Conservation (phyloP, 768 basidiomycete species). For the Pholiota molesta region DNA sequence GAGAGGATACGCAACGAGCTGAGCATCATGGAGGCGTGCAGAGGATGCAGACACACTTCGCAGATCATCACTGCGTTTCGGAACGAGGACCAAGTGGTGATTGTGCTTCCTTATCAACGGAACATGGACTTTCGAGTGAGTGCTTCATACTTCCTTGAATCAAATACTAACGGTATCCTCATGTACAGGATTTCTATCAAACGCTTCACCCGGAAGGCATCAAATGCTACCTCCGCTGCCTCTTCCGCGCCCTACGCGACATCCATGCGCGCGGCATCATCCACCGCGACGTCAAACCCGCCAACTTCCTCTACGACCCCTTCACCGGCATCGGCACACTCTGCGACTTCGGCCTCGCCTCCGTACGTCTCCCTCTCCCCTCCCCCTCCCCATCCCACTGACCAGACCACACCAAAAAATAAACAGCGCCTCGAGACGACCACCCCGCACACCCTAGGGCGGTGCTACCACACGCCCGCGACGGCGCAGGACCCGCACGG, state of each 20-base stretch:
- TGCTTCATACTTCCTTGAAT: conserved; percentile 12
- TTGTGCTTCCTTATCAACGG: conserved; percentile 90
- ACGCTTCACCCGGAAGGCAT: conserved; percentile 74
- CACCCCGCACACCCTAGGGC: conserved; percentile 39
- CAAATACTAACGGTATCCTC: too few relatives aligned
- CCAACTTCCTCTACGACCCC: conserved; percentile 95
- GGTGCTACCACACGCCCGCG: conserved; percentile 81
- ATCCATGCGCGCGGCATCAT: conserved; percentile 87
- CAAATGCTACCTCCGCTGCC: conserved; percentile 85
- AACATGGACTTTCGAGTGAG: conserved; percentile 93
- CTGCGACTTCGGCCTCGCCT: conserved; percentile 95
- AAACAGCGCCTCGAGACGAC: conserved; percentile 58
- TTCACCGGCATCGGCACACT: conserved; percentile 81
- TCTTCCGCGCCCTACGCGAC: conserved; percentile 89
- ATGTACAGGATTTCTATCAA: conserved; percentile 72
- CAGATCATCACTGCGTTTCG: conserved; percentile 96
- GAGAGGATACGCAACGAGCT: conserved; percentile 93
- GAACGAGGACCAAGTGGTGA: conserved; percentile 88
- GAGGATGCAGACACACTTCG: conserved; percentile 85
- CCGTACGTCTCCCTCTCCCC: conserved; percentile 53
- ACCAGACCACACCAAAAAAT: not conserved
- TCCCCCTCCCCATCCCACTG: not conserved
- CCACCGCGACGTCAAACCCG: conserved; percentile 97
- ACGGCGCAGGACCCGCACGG: conserved; percentile 72
- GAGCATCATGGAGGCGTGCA: conserved; percentile 81